Base-by-base conservation (phyloP, 2,329 filamentous ascomycete genomes). In the Hymenoscyphus scutula region DNA sequence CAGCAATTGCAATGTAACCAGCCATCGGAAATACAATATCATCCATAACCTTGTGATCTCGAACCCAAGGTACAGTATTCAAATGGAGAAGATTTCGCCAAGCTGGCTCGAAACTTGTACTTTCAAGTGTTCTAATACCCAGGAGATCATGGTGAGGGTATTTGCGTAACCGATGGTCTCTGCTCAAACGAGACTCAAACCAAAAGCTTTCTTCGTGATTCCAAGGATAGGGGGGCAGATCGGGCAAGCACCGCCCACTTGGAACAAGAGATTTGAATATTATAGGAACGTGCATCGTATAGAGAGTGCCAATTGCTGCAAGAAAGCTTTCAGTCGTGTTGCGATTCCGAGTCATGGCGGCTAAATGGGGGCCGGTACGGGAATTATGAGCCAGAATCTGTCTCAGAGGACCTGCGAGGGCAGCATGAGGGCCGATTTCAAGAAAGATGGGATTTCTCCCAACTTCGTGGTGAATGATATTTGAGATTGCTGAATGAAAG, bases 211-310 rank as follows among this genome's bases (percentile, higher is more conserved):
- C 79, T 19, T 72, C 69, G 62, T 84, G 81, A 34, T 84, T 81
- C 81, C 82, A 85, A 1, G 79, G 76, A 63, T 85, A 85, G 0
- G 76, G 73, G 0, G 83, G 83, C 15, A 85, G 69, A 54, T 68
- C 60, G 23, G 30, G 11, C 11, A 45, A 19, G 15, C 45, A 64
- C 6, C 17, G 37, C 10, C 38, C 65, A 62, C 23, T 61, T 27
- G 11, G 38, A 34, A 17, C 45, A 11, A 45, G 63, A 45, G 56
- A 17, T 17, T 57, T 41, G 2, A 38, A 23, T 13, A n/a, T 19
- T 11, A 45, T 45, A 17, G 56, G 59, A 10, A 30, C 10, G 29
- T 56, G n/a, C 13, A 56, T 25, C 3, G 53, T 56, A 19, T 58
- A 58, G 11, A 58, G 56, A 23, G 19, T 58, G 32, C 56, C 56